A percentile compares a stretch with the other conserved stretches of the same genome.
phyloP scores from a whole-genome alignment of 163 green algal species.

The Coccomyxa subellipsoidea region DNA sequence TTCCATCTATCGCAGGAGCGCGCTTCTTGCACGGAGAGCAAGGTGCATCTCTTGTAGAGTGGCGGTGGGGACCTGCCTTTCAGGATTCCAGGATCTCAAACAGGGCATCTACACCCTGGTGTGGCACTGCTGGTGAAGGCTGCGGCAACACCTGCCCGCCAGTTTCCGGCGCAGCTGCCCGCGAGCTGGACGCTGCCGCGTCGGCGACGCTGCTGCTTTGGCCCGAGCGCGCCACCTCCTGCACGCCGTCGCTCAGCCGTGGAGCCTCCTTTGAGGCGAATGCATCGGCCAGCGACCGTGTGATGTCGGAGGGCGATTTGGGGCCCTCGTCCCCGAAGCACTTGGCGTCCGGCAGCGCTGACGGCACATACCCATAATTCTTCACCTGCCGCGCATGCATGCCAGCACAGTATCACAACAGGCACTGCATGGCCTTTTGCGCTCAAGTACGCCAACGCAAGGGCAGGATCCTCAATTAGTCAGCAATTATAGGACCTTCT shows the following conservation, averaged over 20 bases:
- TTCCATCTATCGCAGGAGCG: not conserved
- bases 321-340: conserved; percentile 36
- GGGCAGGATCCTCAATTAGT: not conserved
- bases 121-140: not conserved
- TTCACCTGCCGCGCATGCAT: conserved; percentile 24
- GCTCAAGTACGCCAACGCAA: not conserved
- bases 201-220: not conserved
- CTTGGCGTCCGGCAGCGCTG: conserved; percentile 38
- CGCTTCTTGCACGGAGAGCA: not conserved
- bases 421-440: not conserved
- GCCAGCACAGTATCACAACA: not conserved
- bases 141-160: not conserved
- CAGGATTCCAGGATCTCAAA: not conserved
- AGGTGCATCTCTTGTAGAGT: not conserved
- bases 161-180: not conserved
- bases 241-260: not conserved
- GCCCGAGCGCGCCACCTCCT: not conserved
- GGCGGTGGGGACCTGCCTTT: not conserved
- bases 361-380: conserved; percentile 44
- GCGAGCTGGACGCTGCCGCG: not conserved
- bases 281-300: not conserved
- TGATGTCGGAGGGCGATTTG: not conserved
- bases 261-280: not conserved
- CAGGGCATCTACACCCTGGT: not conserved
- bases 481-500: not conserved